Conservation (phyloP, 305 asterid genomes). For the Fraxinus greggii region DNA sequence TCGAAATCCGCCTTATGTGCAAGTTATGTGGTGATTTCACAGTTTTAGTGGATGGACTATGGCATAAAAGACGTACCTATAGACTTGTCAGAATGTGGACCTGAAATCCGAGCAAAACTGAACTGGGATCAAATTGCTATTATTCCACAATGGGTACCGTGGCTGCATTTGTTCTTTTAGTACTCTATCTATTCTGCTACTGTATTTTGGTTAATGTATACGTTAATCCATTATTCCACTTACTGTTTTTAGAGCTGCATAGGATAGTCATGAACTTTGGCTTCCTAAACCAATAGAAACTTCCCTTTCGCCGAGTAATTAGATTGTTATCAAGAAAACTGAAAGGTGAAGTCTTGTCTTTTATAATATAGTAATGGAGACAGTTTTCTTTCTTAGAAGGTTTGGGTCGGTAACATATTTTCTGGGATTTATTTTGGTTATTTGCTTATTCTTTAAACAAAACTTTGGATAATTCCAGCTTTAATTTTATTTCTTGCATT, state of each 20-base stretch:
- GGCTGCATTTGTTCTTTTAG: not conserved
- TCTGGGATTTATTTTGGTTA: slow-evolving; percentile 1
- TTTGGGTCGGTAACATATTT: not conserved
- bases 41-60: not conserved
- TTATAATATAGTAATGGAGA: slow-evolving; percentile 3
- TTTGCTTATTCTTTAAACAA: not conserved
- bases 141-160: not conserved
- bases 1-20: not conserved
- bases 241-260: not conserved
- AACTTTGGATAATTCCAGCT: not conserved
- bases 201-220: not conserved
- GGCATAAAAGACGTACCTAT: not conserved
- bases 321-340: not conserved
- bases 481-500: slow-evolving; percentile 3
- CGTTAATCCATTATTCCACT: not conserved
- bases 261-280: not conserved
- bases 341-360: not conserved
- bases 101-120: not conserved
- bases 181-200: not conserved
- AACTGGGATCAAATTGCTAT: not conserved
- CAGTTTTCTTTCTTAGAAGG: not conserved
- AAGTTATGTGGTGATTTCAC: not conserved
- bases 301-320: slow-evolving; percentile 1
- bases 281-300: not conserved
- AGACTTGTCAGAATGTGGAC: not conserved